Evolutionary conservation across 2,329 filamentous ascomycete genomes (phyloP).

Genomic region (Taxawa tesnikishii): DNA sequence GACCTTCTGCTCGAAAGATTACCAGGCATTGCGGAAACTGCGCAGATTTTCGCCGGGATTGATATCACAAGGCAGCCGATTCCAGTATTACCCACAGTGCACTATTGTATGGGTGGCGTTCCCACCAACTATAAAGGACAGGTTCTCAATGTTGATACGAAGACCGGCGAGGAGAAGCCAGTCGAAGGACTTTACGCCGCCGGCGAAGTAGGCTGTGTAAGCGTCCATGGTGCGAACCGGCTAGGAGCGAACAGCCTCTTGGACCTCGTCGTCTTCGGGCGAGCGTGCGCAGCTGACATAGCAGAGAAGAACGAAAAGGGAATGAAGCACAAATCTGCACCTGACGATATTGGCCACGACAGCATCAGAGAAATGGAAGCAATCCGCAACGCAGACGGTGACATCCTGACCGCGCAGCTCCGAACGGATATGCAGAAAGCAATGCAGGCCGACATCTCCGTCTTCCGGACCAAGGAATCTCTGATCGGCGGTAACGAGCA

Average conservation of each 20-base stretch:
- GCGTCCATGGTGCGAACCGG: slow-evolving; percentile 36
- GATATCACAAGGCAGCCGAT: slow-evolving; percentile 38
- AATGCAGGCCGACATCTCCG: slow-evolving; percentile 34
- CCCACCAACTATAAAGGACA: slow-evolving; percentile 38
- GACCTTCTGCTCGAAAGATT: slow-evolving; percentile 35
- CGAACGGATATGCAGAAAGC: slow-evolving; percentile 31
- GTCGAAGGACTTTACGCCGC: slow-evolving; percentile 36
- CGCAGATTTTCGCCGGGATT: slow-evolving; percentile 36
- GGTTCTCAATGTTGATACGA: slow-evolving; percentile 27
- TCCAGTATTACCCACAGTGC: slow-evolving; percentile 38
- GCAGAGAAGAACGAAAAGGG: slow-evolving; percentile 26
- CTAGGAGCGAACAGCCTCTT: slow-evolving; percentile 37
- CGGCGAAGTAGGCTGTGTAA: slow-evolving; percentile 36
- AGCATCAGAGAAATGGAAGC: slow-evolving; percentile 19
- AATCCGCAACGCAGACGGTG: slow-evolving; percentile 25
- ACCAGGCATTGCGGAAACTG: slow-evolving; percentile 39
- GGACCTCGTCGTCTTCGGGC: slow-evolving; percentile 38
- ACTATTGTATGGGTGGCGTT: slow-evolving; percentile 40
- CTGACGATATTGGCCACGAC: slow-evolving; percentile 19
- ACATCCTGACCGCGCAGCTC: slow-evolving; percentile 23
- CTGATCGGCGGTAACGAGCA: slow-evolving; percentile 20
- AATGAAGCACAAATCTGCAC: slow-evolving; percentile 20
- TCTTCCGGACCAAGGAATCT: slow-evolving; percentile 30
- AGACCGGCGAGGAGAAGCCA: slow-evolving; percentile 24
- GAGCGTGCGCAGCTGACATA: slow-evolving; percentile 31